phyloP scores from a whole-genome alignment of 352 stramenopile genomes.

The Phytophthora nicotianae region DNA sequence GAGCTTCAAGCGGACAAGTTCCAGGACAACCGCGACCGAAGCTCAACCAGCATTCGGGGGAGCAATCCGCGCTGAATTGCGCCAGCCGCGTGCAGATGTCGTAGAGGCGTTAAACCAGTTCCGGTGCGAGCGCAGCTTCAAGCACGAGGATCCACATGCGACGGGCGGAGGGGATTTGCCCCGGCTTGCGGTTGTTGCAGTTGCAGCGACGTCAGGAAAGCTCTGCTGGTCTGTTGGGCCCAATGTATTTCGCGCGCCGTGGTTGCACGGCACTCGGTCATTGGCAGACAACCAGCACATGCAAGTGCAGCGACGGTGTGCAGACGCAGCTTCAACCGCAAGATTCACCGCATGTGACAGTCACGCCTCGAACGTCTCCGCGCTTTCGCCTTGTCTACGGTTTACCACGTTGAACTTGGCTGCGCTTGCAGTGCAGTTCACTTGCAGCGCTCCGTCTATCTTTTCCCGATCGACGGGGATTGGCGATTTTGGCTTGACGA shows the following conservation, averaged over 20 bases:
- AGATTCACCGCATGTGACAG: constrained; percentile 35
- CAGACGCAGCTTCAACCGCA: constrained; percentile 18
- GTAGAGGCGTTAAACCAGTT: constrained; percentile 27
- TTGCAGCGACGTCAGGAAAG: constrained; percentile 4
- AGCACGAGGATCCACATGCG: constrained; percentile 29
- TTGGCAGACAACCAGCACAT: constrained; percentile 11
- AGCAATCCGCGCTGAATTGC: constrained; percentile 8
- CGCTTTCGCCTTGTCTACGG: constrained; percentile 28
- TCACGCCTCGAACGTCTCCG: constrained; percentile 4
- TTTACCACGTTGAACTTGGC: constrained; percentile 30
- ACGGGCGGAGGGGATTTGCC: constrained; percentile 24
- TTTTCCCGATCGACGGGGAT: constrained; percentile 28
- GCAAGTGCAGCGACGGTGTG: constrained; percentile 23
- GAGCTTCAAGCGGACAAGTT: constrained; percentile 33
- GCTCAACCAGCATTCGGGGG: constrained; percentile 10
- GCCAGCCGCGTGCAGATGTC: constrained; percentile 9
- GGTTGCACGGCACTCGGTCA: constrained; percentile 7
- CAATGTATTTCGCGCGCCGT: constrained; percentile 12
- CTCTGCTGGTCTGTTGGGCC: constrained; percentile 4
- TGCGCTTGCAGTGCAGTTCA: constrained; percentile 25
- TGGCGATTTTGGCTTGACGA: constrained; percentile 15
- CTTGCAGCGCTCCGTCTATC: constrained; percentile 27
- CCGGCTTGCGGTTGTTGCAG: constrained; percentile 15
- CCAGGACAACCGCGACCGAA: constrained; percentile 3
- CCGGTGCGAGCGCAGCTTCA: constrained; percentile 27